Evolutionary conservation across 2,329 filamentous ascomycete genomes (phyloP).

Genomic region (Cytospora paraplurivora): DNA sequence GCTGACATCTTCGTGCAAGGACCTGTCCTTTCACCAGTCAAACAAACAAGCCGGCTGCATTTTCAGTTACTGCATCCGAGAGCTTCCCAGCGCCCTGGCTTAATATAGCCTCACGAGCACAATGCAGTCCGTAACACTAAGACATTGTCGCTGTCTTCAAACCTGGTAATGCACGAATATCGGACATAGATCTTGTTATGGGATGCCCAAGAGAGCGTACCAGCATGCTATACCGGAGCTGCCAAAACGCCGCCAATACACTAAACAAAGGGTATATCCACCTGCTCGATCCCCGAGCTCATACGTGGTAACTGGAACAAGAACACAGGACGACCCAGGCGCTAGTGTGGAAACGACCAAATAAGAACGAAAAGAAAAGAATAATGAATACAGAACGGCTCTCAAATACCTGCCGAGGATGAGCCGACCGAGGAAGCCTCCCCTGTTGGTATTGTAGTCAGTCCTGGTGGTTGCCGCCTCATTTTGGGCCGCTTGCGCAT

Average conservation of each 20-base stretch:
- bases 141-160: slow-evolving; percentile 14
- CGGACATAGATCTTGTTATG: slow-evolving; percentile 8
- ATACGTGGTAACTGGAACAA: background rate
- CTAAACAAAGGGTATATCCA: slow-evolving; percentile 21
- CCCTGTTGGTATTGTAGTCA: slow-evolving; percentile 15
- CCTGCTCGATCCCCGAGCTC: background rate
- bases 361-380: background rate
- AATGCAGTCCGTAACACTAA: slow-evolving; percentile 13
- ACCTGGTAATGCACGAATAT: slow-evolving; percentile 7
- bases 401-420: background rate
- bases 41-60: background rate
- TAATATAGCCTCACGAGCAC: background rate
- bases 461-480: slow-evolving; percentile 28
- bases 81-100: background rate
- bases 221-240: slow-evolving; percentile 2
- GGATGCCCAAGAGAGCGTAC: slow-evolving; percentile 4
- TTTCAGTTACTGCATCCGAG: background rate
- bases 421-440: background rate
- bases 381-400: background rate
- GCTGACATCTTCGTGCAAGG: background rate
- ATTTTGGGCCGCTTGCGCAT: slow-evolving; percentile 38
- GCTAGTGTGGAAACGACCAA: background rate
- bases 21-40: background rate
- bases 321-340: background rate
- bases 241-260: slow-evolving; percentile 14